phyloP scores from a whole-genome alignment of 768 basidiomycete genomes.

The Phaeotremella fagi region DNA sequence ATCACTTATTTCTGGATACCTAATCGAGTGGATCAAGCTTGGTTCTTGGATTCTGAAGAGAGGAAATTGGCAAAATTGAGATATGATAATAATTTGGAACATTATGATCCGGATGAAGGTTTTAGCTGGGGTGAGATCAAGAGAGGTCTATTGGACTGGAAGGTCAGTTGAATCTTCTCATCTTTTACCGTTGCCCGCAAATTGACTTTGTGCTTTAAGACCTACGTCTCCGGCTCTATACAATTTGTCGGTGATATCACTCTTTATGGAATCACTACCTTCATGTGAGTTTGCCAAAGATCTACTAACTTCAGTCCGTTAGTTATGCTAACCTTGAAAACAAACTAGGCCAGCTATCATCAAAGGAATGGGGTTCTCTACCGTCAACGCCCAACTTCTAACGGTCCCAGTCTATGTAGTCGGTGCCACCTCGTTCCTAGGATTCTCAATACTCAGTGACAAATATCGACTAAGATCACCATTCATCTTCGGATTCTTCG shows the following conservation, averaged over 20 bases:
- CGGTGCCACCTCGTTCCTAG: conserved; percentile 12
- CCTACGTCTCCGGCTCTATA: conserved; percentile 13
- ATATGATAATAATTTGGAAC: conserved; percentile 6
- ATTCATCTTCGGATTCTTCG: conserved; percentile 15
- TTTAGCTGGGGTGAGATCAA: conserved; percentile 6
- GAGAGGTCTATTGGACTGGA: conserved; percentile 3
- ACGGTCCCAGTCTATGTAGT: conserved; percentile 19
- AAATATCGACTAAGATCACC: conserved; percentile 21
- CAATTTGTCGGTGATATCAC: neutral
- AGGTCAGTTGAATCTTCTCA: no score
- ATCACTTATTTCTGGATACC: conserved; percentile 8
- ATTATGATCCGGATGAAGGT: conserved; percentile 3
- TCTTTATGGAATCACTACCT: conserved; percentile 5
- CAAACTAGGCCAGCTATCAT: conserved; percentile 13
- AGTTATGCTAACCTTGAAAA: neutral
- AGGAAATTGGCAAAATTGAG: neutral
- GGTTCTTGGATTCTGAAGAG: conserved; percentile 7
- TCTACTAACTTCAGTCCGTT: neutral
- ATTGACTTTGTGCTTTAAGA: neutral
- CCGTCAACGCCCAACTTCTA: conserved; percentile 1
- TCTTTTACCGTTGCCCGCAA: no score
- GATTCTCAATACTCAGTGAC: conserved; percentile 8
- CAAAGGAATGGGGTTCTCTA: conserved; percentile 2
- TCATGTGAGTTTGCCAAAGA: neutral
- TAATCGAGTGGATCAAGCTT: conserved; percentile 4